A percentile compares a stretch with the other conserved stretches of the same genome.
Conservation (phyloP, 208 protist species). For the Wallacemonas sp. region DNA sequence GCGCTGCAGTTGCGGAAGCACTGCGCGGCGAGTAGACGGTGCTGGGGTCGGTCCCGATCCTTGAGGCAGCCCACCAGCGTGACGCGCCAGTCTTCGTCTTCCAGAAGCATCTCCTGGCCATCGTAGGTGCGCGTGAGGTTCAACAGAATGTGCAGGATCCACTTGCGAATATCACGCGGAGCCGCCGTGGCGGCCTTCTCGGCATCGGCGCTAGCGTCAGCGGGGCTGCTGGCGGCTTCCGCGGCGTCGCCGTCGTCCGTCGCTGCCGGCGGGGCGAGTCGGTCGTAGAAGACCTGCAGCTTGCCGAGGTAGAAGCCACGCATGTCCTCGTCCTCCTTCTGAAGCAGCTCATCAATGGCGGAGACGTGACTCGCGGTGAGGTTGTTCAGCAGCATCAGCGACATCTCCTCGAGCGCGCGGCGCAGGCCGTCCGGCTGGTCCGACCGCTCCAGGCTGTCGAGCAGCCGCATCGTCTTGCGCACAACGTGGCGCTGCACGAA, state of each 20-base stretch:
- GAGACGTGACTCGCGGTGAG: conserved; percentile 73
- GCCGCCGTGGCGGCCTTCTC: conserved; percentile 6
- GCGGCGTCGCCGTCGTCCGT: conserved; percentile 16
- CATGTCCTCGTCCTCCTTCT: conserved; percentile 80
- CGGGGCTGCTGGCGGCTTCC: conserved; percentile 20
- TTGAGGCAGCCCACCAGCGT: conserved; percentile 47
- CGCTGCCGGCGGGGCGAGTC: conserved; percentile 18
- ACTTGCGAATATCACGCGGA: conserved; percentile 59
- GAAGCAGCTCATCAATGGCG: conserved; percentile 75
- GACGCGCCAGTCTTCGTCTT: conserved; percentile 72
- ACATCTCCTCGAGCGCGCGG: conserved; percentile 69
- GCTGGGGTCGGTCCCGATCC: conserved; percentile 17
- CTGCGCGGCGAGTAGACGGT: conserved; percentile 68
- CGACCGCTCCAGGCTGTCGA: conserved; percentile 63
- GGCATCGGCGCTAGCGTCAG: neutral
- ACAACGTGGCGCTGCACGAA: conserved; percentile 66
- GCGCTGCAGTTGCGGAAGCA: conserved; percentile 79
- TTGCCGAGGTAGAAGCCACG: conserved; percentile 80
- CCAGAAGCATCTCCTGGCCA: conserved; percentile 70
- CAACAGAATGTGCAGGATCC: conserved; percentile 80
- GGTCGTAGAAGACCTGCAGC: conserved; percentile 61
- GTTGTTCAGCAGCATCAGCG: conserved; percentile 87
- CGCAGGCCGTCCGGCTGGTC: conserved; percentile 28
- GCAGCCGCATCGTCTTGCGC: conserved; percentile 74
- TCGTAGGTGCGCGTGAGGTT: conserved; percentile 77